Conservation (phyloP, 306 rosid genomes). For the Trifolium fragiferum region DNA sequence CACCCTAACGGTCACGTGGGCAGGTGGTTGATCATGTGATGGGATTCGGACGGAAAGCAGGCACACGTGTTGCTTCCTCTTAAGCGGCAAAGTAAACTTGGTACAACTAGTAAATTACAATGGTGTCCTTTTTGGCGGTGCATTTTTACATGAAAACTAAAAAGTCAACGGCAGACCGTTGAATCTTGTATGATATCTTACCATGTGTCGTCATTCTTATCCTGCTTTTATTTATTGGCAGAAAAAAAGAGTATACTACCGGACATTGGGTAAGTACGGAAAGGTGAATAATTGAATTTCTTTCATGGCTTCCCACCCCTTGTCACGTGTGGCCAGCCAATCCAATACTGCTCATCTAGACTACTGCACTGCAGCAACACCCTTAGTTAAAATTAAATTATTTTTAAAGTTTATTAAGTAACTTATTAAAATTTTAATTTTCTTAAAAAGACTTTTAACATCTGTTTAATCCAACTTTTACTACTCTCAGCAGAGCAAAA, state of each 20-base stretch:
- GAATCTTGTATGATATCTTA: neutral
- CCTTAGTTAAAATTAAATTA: too few relatives aligned
- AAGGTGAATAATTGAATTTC: neutral
- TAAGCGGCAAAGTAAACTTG: constrained; percentile 47
- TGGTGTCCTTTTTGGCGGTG: neutral
- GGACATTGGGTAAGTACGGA: neutral
- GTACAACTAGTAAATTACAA: constrained; percentile 7
- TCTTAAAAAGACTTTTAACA: too few relatives aligned
- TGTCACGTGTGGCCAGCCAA: neutral
- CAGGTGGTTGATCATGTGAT: constrained; percentile 45
- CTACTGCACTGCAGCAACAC: too few relatives aligned
- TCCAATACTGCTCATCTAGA: too few relatives aligned
- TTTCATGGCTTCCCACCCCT: neutral
- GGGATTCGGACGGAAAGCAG: constrained; percentile 12
- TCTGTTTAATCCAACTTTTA: too few relatives aligned
- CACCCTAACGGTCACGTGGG: too few relatives aligned
- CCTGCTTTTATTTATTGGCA: too few relatives aligned
- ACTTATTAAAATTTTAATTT: too few relatives aligned
- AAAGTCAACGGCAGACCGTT: neutral
- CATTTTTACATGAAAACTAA: neutral
- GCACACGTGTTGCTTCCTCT: constrained; percentile 77
- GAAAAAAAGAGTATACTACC: neutral
- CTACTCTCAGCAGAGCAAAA: too few relatives aligned
- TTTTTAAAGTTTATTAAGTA: too few relatives aligned
- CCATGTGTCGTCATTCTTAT: neutral